Conservation (phyloP, 2,329 filamentous ascomycete genomes). For the Ramularia endophylla region DNA sequence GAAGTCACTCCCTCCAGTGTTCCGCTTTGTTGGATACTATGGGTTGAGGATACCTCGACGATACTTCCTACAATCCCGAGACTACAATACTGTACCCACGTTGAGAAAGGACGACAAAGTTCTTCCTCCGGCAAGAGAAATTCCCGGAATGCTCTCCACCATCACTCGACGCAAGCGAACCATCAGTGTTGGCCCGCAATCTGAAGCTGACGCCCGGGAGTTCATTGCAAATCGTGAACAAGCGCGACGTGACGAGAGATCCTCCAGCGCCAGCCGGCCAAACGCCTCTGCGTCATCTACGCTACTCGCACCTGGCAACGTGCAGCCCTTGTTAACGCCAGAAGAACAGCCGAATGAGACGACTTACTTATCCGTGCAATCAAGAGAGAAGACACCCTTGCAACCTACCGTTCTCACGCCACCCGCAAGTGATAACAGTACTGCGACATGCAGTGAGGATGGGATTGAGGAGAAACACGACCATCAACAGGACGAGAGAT, state of each 20-base stretch:
- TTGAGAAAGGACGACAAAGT: constrained; percentile 76
- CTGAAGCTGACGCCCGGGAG: constrained; percentile 93
- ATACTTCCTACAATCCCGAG: constrained; percentile 77
- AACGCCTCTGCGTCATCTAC: constrained; percentile 9
- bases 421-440: constrained; percentile 26
- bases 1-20: constrained; percentile 72
- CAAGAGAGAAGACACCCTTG: too few species aligned
- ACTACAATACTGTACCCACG: constrained; percentile 79
- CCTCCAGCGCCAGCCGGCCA: constrained; percentile 5
- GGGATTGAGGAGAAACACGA: constrained; percentile 22
- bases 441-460: constrained; percentile 19
- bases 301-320: constrained; percentile 1
- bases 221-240: constrained; percentile 84
- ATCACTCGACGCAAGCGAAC: constrained; percentile 76
- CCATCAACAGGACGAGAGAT: constrained; percentile 21
- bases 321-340: constrained; percentile 8
- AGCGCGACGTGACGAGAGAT: constrained; percentile 46
- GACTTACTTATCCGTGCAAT: constrained; percentile 13
- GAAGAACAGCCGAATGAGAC: constrained; percentile 10
- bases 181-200: constrained; percentile 88
- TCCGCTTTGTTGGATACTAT: constrained; percentile 73
- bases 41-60: constrained; percentile 77
- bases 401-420: constrained; percentile 31
- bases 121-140: constrained; percentile 80
- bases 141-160: constrained; percentile 73